Evolutionary conservation across 495 filamentous ascomycete species (phyloP).

Genomic region (Xylaria telfairii): DNA sequence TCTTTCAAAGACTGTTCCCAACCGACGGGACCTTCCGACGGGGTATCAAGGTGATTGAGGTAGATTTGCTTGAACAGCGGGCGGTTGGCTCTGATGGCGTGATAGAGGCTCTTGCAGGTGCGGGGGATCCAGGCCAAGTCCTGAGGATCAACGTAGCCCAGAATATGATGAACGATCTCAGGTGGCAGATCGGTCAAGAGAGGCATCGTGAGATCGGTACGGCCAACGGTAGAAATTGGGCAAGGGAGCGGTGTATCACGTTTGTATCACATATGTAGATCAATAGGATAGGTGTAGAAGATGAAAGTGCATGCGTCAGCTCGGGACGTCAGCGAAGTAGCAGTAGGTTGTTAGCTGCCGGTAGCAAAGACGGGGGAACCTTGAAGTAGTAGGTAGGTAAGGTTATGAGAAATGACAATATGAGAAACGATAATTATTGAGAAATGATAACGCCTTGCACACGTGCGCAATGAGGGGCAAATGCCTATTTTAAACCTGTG

Average conservation of each 20-base stretch:
- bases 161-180: slow-evolving; percentile 64
- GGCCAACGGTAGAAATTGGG: background rate
- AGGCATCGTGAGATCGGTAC: slow-evolving; percentile 7
- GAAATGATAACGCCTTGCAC: background rate
- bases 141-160: slow-evolving; percentile 57
- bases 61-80: slow-evolving; percentile 61
- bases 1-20: slow-evolving; percentile 60
- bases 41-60: slow-evolving; percentile 50
- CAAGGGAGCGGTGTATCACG: background rate
- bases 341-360: background rate
- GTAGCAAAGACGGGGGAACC: too few species aligned
- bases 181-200: slow-evolving; percentile 53
- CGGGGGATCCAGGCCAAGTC: slow-evolving; percentile 55
- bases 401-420: too few species aligned
- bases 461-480: background rate
- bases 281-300: background rate
- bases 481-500: background rate
- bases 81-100: slow-evolving; percentile 56
- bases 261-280: background rate
- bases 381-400: background rate
- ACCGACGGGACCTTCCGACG: slow-evolving; percentile 39
- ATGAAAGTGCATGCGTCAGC: background rate
- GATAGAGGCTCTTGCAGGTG: slow-evolving; percentile 55
- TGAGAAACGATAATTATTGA: too few species aligned
- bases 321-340: background rate